Evolutionary conservation across 2,329 filamentous ascomycete species (phyloP), one percentile per base, ranked within the genome.

Genomic region (Tolypocladium ophioglossoides): DNA sequence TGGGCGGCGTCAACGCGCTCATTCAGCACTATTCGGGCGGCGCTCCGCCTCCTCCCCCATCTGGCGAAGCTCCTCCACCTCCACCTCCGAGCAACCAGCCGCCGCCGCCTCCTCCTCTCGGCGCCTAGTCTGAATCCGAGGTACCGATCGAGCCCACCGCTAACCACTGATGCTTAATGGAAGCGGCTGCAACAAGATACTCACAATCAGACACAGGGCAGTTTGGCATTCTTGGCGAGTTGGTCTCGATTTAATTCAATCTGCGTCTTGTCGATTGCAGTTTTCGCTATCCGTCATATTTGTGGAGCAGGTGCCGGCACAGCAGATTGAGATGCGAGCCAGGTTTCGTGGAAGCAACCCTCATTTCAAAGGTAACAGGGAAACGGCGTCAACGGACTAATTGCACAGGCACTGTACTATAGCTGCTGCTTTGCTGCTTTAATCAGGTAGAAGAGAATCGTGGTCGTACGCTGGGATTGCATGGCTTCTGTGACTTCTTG

Each of bases 1-100:
- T 81, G 27, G 78, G 79, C 56, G 82, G 81, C 41, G 73, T 86
- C 57, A 84, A 79, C 64, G 80, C 82, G 49, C 74, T 89, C 55
- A 84, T 87, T 63, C 82, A 87, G 68, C 84, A 85, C 63, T 88
- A 82, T 58, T 75, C 79, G 40, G 73, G 72, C 58, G 74, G 76
- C 50, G 71, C 70, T 35, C 73, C 78, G 54, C 80, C 80, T 46
- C 83, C 84, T 30, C 81, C 82, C n/a, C 79, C 81, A 27, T 79
- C 80, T 57, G 67, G 69, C 44, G 69, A 71, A 46, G 67, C 77
- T 54, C 77, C 78, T 51, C 83, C 84, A 55, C 83, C 84, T 39
- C 84, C 86, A 22, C 84, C 83, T 59, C 83, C 83, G 54, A 78
- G 78, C 53, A 75, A 76, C 59, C 83, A 82, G 58, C 78, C 83